Conservation (phyloP, 2,329 filamentous ascomycete species). For the Reticulascus tulasneorum region DNA sequence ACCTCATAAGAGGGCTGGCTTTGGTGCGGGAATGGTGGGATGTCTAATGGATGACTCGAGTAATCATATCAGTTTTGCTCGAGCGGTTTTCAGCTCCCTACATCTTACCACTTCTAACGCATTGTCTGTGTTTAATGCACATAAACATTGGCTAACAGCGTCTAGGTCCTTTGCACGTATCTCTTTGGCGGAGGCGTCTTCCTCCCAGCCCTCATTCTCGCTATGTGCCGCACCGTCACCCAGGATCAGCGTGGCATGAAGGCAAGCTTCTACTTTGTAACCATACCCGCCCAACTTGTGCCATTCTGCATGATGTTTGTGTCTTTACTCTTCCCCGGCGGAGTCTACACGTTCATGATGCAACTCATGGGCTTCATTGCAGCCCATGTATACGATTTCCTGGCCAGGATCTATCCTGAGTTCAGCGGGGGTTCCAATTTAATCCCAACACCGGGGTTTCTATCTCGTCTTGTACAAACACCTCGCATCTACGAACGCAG, state of each 20-base stretch:
- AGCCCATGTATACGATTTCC: constrained; percentile 86
- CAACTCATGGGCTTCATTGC: constrained; percentile 78
- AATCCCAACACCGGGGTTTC: constrained; percentile 67
- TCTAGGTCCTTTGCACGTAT: constrained; percentile 47
- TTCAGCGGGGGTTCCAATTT: constrained; percentile 81
- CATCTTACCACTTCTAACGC: constrained; percentile 42
- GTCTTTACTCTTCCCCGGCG: constrained; percentile 62
- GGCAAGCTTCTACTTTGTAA: constrained; percentile 76
- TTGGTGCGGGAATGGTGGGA: constrained; percentile 73
- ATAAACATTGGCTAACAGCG: constrained; percentile 18
- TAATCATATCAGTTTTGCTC: constrained; percentile 51
- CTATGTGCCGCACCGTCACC: constrained; percentile 76
- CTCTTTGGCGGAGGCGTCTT: constrained; percentile 50
- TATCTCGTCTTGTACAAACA: constrained; percentile 63
- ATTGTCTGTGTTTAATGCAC: constrained; percentile 16
- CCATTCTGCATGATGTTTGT: constrained; percentile 76
- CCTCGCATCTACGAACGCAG: constrained; percentile 43
- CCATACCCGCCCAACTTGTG: constrained; percentile 75
- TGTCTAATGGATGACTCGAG: constrained; percentile 66
- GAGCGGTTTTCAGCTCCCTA: constrained; percentile 63
- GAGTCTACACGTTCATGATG: constrained; percentile 51
- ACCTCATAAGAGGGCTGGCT: constrained; percentile 54
- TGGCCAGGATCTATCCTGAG: constrained; percentile 81
- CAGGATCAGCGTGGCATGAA: constrained; percentile 80
- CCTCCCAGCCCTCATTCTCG: constrained; percentile 66